A percentile compares a stretch with the other conserved stretches of the same genome.
These are phyloP conservation scores for Platanus orientalis DNA, from an alignment of 164 flowering plant genomes.

Conservation along the genomic window DNA sequence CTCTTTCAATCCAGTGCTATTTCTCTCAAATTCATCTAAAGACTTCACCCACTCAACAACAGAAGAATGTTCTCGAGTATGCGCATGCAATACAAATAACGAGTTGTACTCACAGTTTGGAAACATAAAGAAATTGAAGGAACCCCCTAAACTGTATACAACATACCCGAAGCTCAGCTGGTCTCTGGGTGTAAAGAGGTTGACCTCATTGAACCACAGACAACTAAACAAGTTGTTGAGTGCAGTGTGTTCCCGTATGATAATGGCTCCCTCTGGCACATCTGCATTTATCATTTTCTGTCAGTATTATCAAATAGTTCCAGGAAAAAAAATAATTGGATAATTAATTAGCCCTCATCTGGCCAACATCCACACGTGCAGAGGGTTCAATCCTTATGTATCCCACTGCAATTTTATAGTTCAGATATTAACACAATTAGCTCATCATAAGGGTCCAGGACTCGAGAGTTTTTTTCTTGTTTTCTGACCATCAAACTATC, in stretches of 20 bases:
- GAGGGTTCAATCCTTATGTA: no score
- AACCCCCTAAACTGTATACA: conserved; percentile 62
- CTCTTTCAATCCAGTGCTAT: conserved; percentile 58
- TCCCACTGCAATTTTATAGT: no score
- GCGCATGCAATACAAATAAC: conserved; percentile 72
- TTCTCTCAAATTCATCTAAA: conserved; percentile 48
- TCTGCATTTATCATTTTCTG: conserved; percentile 41
- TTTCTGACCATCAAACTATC: not conserved
- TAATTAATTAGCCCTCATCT: not conserved
- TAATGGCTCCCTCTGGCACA: conserved; percentile 98
- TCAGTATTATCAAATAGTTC: conserved; percentile 1
- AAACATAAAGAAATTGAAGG: conserved; percentile 83
- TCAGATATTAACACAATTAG: no score
- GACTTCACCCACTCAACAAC: conserved; percentile 81
- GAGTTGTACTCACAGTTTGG: conserved; percentile 95
- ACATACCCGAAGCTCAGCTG: conserved; percentile 97
- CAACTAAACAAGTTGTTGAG: conserved; percentile 83
- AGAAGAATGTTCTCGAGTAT: conserved; percentile 92
- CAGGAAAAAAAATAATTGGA: not conserved
- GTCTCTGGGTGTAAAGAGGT: conserved; percentile 94
- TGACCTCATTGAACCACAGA: conserved; percentile 97
- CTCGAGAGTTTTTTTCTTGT: no score
- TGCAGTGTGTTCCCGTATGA: conserved; percentile 85
- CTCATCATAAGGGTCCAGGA: no score
- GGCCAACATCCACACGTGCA: not conserved